phyloP scores from a whole-genome alignment of 2,329 filamentous ascomycete species.

The Aspergillus neoniger region DNA sequence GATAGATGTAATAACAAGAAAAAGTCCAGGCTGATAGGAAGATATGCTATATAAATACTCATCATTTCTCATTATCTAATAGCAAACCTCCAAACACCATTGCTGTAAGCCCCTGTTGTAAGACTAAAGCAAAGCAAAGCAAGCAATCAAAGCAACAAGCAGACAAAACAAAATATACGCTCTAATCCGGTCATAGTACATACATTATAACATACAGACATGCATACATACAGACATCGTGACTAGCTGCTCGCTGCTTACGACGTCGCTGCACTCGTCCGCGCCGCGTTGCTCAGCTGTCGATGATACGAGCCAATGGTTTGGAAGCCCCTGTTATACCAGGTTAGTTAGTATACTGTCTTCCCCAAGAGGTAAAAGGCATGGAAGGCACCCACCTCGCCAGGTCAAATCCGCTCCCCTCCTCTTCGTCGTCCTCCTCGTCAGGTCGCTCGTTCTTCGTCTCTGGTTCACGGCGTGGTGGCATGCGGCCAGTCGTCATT shows the following conservation, averaged over 20 bases:
- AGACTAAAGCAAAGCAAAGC: too few relatives aligned
- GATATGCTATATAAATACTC: too few relatives aligned
- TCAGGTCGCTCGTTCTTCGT: slow-evolving; percentile 28
- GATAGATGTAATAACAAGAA: too few relatives aligned
- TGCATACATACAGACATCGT: slow-evolving; percentile 3
- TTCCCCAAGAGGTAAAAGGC: not conserved
- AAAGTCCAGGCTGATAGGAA: too few relatives aligned
- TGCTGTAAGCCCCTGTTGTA: too few relatives aligned
- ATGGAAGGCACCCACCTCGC: slow-evolving; percentile 41
- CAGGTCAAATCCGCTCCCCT: slow-evolving; percentile 49
- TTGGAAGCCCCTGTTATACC: slow-evolving; percentile 45
- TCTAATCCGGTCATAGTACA: not conserved
- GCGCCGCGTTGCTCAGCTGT: slow-evolving; percentile 43
- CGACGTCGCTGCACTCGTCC: slow-evolving; percentile 36
- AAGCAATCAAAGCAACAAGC: too few relatives aligned
- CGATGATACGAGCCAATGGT: slow-evolving; percentile 51
- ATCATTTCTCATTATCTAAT: too few relatives aligned
- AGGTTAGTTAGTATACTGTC: slow-evolving; percentile 5
- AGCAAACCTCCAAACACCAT: too few relatives aligned
- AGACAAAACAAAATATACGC: not conserved
- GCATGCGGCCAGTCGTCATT: slow-evolving; percentile 31
- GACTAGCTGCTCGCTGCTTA: not conserved
- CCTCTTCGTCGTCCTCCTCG: slow-evolving; percentile 40
- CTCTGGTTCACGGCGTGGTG: slow-evolving; percentile 37
- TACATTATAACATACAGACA: slow-evolving; percentile 3